Conservation (phyloP, 2,329 filamentous ascomycete species). For the Ophiocordyceps sinensis region DNA sequence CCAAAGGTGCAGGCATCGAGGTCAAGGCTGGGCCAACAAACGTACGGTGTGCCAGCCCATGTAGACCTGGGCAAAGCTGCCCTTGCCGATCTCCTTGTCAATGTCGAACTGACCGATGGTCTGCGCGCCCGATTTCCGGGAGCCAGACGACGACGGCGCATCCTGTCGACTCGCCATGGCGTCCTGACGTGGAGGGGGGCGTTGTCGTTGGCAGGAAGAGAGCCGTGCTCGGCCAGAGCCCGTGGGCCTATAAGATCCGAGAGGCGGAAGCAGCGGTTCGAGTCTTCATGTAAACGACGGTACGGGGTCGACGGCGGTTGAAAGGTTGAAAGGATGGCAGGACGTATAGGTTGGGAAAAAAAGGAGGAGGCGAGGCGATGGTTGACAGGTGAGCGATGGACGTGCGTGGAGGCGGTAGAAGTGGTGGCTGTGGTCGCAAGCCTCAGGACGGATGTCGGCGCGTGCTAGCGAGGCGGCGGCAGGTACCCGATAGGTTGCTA, state of each 20-base stretch:
- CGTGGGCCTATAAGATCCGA: constrained; percentile 22
- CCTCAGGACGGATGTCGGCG: constrained; percentile 7
- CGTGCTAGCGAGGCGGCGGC: constrained; percentile 9
- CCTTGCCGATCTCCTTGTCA: constrained; percentile 84
- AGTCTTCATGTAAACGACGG: constrained; percentile 26
- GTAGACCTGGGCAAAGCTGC: constrained; percentile 95
- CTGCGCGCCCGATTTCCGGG: constrained; percentile 18
- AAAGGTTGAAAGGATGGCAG: neutral
- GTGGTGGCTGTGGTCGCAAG: constrained; percentile 6
- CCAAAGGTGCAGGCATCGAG: too few species aligned
- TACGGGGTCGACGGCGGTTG: constrained; percentile 1
- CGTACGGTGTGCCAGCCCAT: constrained; percentile 67
- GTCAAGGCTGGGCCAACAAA: neutral
- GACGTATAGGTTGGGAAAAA: neutral
- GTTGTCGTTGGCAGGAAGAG: constrained; percentile 18
- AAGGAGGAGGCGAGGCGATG: neutral
- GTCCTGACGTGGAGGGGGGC: constrained; percentile 13
- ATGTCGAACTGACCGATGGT: constrained; percentile 64
- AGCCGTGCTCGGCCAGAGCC: constrained; percentile 16
- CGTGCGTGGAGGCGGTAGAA: too few species aligned
- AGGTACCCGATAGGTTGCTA: constrained; percentile 18
- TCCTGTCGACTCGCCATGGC: constrained; percentile 25
- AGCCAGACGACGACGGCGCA: constrained; percentile 17
- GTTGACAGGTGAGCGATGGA: too few species aligned
- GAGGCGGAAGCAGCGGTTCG: constrained; percentile 17